These are phyloP conservation scores for Pulveroboletus frians DNA, from an alignment of 768 basidiomycete species.

Conservation along the genomic window DNA sequence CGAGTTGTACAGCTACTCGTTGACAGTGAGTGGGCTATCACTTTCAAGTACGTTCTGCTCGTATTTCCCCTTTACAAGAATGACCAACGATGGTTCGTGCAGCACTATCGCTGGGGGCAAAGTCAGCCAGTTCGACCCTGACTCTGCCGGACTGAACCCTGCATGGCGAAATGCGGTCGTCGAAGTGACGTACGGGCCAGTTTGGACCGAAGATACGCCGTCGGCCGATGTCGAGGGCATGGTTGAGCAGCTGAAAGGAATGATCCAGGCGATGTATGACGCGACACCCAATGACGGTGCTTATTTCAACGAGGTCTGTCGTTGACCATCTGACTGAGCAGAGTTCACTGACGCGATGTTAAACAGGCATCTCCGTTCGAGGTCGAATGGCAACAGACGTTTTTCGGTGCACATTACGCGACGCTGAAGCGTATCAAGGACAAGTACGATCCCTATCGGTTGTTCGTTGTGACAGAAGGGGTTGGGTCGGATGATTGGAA, in stretches of 20 bases:
- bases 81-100: slow-evolving; percentile 6
- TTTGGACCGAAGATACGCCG: slow-evolving; percentile 19
- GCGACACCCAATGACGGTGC: slow-evolving; percentile 34
- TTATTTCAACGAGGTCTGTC: slow-evolving; percentile 45
- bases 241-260: slow-evolving; percentile 5
- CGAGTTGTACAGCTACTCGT: slow-evolving; percentile 23
- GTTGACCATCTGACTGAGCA: not conserved
- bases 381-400: slow-evolving; percentile 36
- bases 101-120: slow-evolving; percentile 44
- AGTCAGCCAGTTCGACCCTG: slow-evolving; percentile 32
- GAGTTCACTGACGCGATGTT: not conserved
- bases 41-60: slow-evolving; percentile 7
- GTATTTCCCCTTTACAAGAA: too few species aligned
- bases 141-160: slow-evolving; percentile 41
- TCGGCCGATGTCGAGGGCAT: slow-evolving; percentile 8
- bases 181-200: not conserved
- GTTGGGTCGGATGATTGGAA: slow-evolving; percentile 52
- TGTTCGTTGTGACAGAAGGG: slow-evolving; percentile 44
- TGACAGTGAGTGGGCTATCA: not conserved
- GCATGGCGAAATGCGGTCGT: slow-evolving; percentile 42
- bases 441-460: slow-evolving; percentile 39
- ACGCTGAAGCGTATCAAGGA: slow-evolving; percentile 39
- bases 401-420: slow-evolving; percentile 43
- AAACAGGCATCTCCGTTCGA: slow-evolving; percentile 42
- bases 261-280: slow-evolving; percentile 18